These are phyloP conservation scores for Ceratobasidium sp. DNA, from an alignment of 1,284 basidiomycete genomes.

Conservation along the genomic window DNA sequence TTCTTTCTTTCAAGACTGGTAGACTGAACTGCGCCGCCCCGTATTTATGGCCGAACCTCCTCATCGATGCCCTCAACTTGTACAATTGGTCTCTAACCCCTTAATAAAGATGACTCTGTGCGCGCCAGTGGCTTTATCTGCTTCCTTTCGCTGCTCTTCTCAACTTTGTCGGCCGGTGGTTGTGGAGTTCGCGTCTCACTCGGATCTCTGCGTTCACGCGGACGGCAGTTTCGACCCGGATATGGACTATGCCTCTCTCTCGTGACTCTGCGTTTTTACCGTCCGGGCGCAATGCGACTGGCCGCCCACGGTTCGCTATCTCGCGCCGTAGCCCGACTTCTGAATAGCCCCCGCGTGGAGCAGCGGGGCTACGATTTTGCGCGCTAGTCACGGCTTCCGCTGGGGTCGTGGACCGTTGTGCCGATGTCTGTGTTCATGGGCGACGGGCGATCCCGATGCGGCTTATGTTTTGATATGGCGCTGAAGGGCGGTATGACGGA, in stretches of 20 bases:
- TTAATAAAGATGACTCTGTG: slow-evolving; percentile 17
- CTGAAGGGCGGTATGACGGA: slow-evolving; percentile 19
- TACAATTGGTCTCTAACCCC: slow-evolving; percentile 16
- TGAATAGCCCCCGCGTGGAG: slow-evolving; percentile 32
- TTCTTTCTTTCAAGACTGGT: slow-evolving; percentile 27
- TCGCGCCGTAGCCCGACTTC: slow-evolving; percentile 20
- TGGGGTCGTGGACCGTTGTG: neutral
- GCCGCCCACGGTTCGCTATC: slow-evolving; percentile 4
- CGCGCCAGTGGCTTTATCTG: slow-evolving; percentile 25
- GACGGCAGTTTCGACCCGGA: neutral
- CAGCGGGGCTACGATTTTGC: slow-evolving; percentile 14
- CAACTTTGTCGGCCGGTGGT: slow-evolving; percentile 20
- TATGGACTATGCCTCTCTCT: neutral
- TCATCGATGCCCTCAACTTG: slow-evolving; percentile 17
- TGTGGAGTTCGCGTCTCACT: slow-evolving; percentile 24
- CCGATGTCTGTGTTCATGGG: slow-evolving; percentile 30
- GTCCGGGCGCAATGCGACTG: slow-evolving; percentile 14
- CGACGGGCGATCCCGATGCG: slow-evolving; percentile 23
- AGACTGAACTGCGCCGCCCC: slow-evolving; percentile 31
- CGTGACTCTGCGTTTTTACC: slow-evolving; percentile 17
- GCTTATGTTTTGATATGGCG: slow-evolving; percentile 6
- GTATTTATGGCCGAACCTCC: slow-evolving; percentile 11
- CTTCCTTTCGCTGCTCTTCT: slow-evolving; percentile 20
- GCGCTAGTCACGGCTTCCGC: slow-evolving; percentile 28
- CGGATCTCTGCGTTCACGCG: slow-evolving; percentile 35